Conservation (phyloP, 164 flowering plant species). For the Cinnamomum micranthum region DNA sequence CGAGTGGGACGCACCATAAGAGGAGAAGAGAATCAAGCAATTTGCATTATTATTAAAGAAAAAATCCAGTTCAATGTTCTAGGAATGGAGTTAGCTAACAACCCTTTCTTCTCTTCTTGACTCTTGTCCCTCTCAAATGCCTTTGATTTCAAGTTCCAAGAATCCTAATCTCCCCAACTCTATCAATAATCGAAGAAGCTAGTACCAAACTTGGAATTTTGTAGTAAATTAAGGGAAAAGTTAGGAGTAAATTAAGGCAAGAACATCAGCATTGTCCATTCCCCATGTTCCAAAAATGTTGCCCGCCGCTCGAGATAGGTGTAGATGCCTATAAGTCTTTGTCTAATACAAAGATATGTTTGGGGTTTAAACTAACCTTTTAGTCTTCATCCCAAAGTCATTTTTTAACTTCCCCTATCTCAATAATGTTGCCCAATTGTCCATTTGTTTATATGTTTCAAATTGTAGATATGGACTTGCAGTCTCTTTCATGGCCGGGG, state of each 20-base stretch:
- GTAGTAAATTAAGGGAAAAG: neutral
- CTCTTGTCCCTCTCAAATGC: constrained; percentile 5
- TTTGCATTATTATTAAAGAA: neutral
- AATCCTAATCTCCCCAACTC: constrained; percentile 2
- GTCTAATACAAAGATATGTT: neutral
- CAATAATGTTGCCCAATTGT: constrained; percentile 12
- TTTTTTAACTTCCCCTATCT: neutral
- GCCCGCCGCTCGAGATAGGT: constrained; percentile 4
- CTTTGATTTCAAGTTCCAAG: neutral
- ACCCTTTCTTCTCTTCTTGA: constrained; percentile 4
- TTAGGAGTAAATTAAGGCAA: neutral
- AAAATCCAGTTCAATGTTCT: neutral
- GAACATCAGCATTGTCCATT: constrained; percentile 6
- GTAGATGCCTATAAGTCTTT: constrained; percentile 1
- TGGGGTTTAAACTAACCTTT: neutral
- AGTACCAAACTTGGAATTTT: constrained; percentile 2
- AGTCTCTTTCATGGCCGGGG: constrained; percentile 4
- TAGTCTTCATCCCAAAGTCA: constrained; percentile 1
- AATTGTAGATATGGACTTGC: neutral
- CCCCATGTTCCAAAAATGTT: constrained; percentile 8
- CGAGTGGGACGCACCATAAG: constrained; percentile 3
- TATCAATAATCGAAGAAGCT: neutral
- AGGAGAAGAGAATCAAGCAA: constrained; percentile 11
- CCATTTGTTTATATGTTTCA: neutral
- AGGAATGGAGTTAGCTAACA: neutral